Evolutionary conservation across 352 stramenopile species (phyloP), one percentile per base, ranked within the genome.

Genomic region (Phytophthora aleatoria): DNA sequence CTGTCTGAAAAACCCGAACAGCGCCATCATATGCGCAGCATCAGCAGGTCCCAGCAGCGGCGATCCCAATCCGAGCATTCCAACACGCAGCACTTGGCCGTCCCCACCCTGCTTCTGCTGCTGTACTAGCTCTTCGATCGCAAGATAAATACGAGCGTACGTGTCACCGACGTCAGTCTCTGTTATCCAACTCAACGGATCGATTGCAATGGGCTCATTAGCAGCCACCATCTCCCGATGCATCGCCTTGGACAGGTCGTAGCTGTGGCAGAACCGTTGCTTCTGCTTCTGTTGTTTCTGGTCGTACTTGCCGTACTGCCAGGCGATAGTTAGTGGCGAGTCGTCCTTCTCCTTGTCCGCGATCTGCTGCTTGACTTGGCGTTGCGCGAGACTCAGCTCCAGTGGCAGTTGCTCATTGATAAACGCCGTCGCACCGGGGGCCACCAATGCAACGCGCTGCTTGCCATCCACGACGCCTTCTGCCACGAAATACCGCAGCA

Each of bases 241-340:
- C 50, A 92, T 92, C 20, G 55, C 38, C 44, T 71, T 79, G 39
- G 84, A 89, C 20, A 92, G 67, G 62, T 92, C 84, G 39, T 83
- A 92, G 57, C 80, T 89, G 55, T 92, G 82, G 63, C 84, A 92
- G 58, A 92, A 91, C 8, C 81, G 72, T 57, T 65, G 61, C 27
- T 47, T 51, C 11, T 54, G 35, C 20, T 52, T 39, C n/a, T 60
- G 44, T 28, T 50, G 50, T 20, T 57, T 39, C 15, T 67, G 51
- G 11, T 53, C 47, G 56, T 91, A 91, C 54, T 92, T 92, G 48
- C 76, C 66, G 54, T 92, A 92, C 63, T 92, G 84, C 84, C 84
- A 92, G 13, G 84, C 84, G 50, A 92, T 92, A 7, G 71, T 87
- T 20, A 92, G 69, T 47, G 67, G 3, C 2, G 51, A 45, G 7